Base-by-base conservation (phyloP, 1,284 basidiomycete genomes). In the Puccinia novopanici region DNA sequence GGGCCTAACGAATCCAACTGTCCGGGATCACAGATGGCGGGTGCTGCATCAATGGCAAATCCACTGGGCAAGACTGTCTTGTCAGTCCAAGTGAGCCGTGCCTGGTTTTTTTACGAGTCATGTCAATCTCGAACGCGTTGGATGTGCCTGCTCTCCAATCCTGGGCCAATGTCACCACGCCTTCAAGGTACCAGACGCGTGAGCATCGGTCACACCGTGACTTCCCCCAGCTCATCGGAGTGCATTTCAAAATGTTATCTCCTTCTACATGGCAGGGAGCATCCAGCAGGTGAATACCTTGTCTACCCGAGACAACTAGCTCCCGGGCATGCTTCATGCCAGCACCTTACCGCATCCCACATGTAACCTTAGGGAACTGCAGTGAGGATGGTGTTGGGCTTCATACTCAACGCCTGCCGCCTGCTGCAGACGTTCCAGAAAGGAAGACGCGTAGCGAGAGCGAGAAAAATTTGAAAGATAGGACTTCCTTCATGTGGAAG, bases 151-250 rank as follows among this genome's bases (percentile, higher is more conserved):
- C 59, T 63, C 59, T 13, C 17, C 10, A 40, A 63, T 63, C 30
- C 59, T 37, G 34, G 30, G 30, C 30, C 59, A 63, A 37, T 27
- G 9, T 19, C 17, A 15, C 3, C 0, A 57, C 34, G 55, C 55
- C 27, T 65, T 65, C 61, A 65, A 42, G 61, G 61, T 40, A 45
- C 61, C 30, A 67, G n/a, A 67, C 22, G 22, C 40, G 40, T 42
- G 19, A 17, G 61, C n/a, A 65, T 65, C 40, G 52, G 22, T 42
- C 61, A 65, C 13, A 42, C 37, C 42, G 61, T 15, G 37, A 9
- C 61, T 12, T 12, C 55, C 6, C n/a, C 12, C 27, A 30, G 27
- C 27, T n/a, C 27, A 12, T 30, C 24, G 52, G 52, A n/a, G 52
- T 54, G 22, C 22, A 30, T 10, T 30, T 30, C 55, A 30, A 10